Base-by-base conservation (phyloP, 2,329 filamentous ascomycete species). In the Didymella arachidicola region DNA sequence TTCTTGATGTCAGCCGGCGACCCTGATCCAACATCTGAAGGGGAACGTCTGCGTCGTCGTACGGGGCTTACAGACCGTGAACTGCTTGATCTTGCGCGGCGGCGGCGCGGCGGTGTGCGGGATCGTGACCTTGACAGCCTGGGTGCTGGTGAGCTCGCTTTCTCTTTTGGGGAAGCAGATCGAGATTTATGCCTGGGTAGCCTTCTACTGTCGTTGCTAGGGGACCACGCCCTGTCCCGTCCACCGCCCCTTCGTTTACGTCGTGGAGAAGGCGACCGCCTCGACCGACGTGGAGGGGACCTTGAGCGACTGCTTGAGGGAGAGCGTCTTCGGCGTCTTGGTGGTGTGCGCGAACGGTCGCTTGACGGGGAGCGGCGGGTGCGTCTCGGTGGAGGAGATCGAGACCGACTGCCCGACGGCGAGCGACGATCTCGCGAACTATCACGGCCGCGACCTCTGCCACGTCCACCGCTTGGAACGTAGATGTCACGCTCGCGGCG, bases 401-500 rank as follows among this genome's bases (percentile, higher is more conserved):
- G 64, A 22, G 70, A 71, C 30, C 60, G 68, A 45, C 66, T 71
- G 49, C 61, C 66, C 11, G 77, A 72, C 30, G 67, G 70, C 50
- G 74, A 75, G 56, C 73, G 77, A 49, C 72, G 71, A n/a, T 69
- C 66, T 55, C 63, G 70, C 56, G 71, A 71, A 36, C 69, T 68
- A 45, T 73, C 71, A 30, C 72, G 79, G 71, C 66, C 68, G 60
- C 72, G 79, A 70, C 68, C 68, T 32, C 65, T 67, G 58, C 71
- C 69, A 56, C 63, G 66, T 60, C 77, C 69, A 14, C 79, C 79
- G 22, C 76, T 69, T 16, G 86, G 86, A 36, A 86, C 79, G 68
- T 88, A 88, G 27, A 82, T 81, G 70, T 88, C 86, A 57, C 79
- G 79, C 52, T 83, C 81, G 32, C 83, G 82, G 41, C 83, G 77